Conservation (phyloP, 2,329 filamentous ascomycete genomes). For the Lomentospora prolificans region DNA sequence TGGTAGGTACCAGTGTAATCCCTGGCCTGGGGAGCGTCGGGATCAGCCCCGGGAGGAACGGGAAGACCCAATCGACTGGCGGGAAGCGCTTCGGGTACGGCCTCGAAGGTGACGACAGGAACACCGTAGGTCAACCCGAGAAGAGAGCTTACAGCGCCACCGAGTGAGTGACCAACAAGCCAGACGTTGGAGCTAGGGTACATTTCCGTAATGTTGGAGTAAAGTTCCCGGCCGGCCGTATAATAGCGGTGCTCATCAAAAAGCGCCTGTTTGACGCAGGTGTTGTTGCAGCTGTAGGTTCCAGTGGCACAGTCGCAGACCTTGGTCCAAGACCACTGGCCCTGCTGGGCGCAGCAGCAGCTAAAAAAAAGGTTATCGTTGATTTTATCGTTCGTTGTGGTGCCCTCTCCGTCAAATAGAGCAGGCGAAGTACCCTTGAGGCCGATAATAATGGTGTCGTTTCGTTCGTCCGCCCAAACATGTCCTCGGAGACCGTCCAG, state of each 20-base stretch:
- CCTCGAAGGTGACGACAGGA: slow-evolving; percentile 87
- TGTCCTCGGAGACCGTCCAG: slow-evolving; percentile 82
- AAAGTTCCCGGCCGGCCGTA: slow-evolving; percentile 76
- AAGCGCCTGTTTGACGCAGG: slow-evolving; percentile 69
- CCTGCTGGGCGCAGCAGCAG: slow-evolving; percentile 92
- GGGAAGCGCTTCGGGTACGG: slow-evolving; percentile 81
- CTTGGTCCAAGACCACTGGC: slow-evolving; percentile 79
- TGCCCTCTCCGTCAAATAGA: slow-evolving; percentile 92
- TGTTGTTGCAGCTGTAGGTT: slow-evolving; percentile 85
- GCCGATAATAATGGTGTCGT: slow-evolving; percentile 81
- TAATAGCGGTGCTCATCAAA: slow-evolving; percentile 85
- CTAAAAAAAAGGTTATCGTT: slow-evolving; percentile 98
- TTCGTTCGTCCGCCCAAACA: slow-evolving; percentile 77
- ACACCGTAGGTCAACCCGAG: slow-evolving; percentile 84
- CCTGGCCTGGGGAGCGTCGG: slow-evolving; percentile 60
- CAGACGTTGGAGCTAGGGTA: slow-evolving; percentile 81
- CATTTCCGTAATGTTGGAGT: slow-evolving; percentile 80
- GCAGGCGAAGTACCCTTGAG: slow-evolving; percentile 86
- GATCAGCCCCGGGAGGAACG: slow-evolving; percentile 66
- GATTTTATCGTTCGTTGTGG: slow-evolving; percentile 92
- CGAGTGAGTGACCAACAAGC: slow-evolving; percentile 86
- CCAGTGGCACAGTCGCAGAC: slow-evolving; percentile 87
- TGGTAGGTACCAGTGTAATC: slow-evolving; percentile 72
- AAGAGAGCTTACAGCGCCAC: slow-evolving; percentile 80
- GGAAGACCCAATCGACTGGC: slow-evolving; percentile 78